Percentiles rank a stretch among this genome's conserved stretches.
Evolutionary conservation across 1,139 yeast genomes (phyloP).

Genomic region (Saccharomyces hybrid): DNA sequence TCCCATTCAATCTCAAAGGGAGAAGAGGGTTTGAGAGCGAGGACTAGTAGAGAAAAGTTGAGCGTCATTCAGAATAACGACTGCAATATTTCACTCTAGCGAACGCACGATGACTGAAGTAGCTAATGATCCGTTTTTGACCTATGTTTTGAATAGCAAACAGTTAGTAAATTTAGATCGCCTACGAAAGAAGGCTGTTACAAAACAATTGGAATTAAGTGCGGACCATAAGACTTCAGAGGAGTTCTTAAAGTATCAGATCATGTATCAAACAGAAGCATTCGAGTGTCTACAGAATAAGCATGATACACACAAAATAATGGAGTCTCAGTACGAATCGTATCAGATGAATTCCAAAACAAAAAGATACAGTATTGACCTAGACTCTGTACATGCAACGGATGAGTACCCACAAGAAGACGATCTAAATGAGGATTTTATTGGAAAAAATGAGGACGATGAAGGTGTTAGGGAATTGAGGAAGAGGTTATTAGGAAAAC

Average conservation of each 20-base stretch:
- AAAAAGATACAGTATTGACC: constrained; percentile 28
- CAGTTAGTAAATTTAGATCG: constrained; percentile 11
- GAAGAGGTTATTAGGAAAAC: constrained; percentile 28
- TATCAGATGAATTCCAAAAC: constrained; percentile 14
- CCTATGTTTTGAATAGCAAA: constrained; percentile 15
- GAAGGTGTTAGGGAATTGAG: constrained; percentile 30
- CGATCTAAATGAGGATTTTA: constrained; percentile 3
- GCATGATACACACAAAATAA: constrained; percentile 4
- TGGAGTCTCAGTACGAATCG: constrained; percentile 12
- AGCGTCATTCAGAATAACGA: not conserved
- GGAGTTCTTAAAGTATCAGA: constrained; percentile 8
- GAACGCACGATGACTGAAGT: not conserved
- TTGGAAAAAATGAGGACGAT: constrained; percentile 11
- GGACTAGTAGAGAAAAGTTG: not conserved
- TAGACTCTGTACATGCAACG: constrained; percentile 16
- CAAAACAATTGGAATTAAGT: not conserved
- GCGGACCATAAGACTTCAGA: not conserved
- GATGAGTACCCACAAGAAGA: constrained; percentile 2
- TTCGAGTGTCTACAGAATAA: constrained; percentile 7
- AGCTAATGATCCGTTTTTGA: constrained; percentile 13
- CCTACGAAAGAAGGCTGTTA: constrained; percentile 8
- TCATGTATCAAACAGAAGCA: constrained; percentile 8
- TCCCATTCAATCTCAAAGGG: no score
- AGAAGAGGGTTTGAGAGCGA: not conserved
- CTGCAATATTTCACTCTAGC: no score